Base-by-base conservation (phyloP, 169 alveolate genomes). In the Cryptosporidium ryanae region DNA sequence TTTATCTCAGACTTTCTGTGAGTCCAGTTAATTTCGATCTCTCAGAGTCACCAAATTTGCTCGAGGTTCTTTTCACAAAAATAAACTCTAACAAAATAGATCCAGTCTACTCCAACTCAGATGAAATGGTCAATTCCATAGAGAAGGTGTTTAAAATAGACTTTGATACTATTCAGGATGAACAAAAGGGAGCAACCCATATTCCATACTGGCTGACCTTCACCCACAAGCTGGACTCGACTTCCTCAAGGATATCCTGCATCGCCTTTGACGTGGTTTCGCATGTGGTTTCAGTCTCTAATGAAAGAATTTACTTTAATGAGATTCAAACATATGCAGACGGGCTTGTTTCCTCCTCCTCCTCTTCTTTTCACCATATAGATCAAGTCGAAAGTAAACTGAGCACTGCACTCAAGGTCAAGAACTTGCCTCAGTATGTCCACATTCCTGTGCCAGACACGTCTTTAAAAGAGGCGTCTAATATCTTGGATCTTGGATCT, bases 231-330 rank as follows among this genome's bases (percentile, higher is more conserved):
- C 25, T 76, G 13, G 87, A 76, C n/a, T 76, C 65, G 25, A 13
- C 50, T 15, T 57, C 27, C n/a, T 32, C 48, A 50, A 55, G 87
- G 25, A n/a, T 52, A 12, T 38, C 89, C 10, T 89, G 92, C 38
- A 65, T 82, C 7, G 84, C 89, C 5, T 89, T 89, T 46, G 90
- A 89, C 27, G 49, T 89, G n/a, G 46, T 82, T 43, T n/a, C 66
- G 2, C 92, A 89, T 32, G 13, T 82, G 23, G 54, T 89, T 15
- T 17, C 15, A 0, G 21, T 55, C 32, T 52, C 65, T 38, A 31
- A 32, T 17, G 59, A 76, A 38, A 38, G 25, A 21, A 21, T 38
- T 21, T 55, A 70, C 76, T 59, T 55, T 29, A 23, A 13, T n/a
- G 17, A 25, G n/a, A 44, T 76, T 18, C 87, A 57, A 27, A 59